Evolutionary conservation across 2,329 filamentous ascomycete genomes (phyloP).

Genomic region (Alternaria longipes): DNA sequence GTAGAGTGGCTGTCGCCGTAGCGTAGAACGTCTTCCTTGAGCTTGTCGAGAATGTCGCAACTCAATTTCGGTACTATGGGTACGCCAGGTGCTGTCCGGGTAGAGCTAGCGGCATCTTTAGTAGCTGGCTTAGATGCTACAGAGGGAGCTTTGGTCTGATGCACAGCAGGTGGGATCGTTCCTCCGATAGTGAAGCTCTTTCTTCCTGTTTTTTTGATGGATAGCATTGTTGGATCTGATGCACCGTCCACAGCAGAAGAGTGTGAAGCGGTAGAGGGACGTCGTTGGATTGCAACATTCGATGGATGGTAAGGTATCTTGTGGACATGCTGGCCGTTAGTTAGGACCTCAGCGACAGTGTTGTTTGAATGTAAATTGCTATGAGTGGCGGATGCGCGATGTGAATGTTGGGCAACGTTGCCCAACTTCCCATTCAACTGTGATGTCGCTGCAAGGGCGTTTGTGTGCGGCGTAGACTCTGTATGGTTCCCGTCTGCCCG

Average conservation of each 20-base stretch:
- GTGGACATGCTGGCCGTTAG: slow-evolving; percentile 41
- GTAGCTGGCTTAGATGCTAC: background rate
- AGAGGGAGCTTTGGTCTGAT: background rate
- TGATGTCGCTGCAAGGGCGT: slow-evolving; percentile 18
- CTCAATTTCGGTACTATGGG: slow-evolving; percentile 36
- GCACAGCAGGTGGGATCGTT: background rate
- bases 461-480: slow-evolving; percentile 11
- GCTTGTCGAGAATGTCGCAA: slow-evolving; percentile 39
- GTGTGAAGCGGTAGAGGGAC: slow-evolving; percentile 3
- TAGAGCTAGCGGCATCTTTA: background rate
- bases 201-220: slow-evolving; percentile 28
- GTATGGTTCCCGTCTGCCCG: background rate
- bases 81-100: slow-evolving; percentile 14
- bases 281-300: slow-evolving; percentile 12
- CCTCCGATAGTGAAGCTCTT: slow-evolving; percentile 32
- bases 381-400: slow-evolving; percentile 4
- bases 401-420: slow-evolving; percentile 23
- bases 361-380: slow-evolving; percentile 18
- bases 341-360: slow-evolving; percentile 22
- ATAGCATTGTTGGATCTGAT: slow-evolving; percentile 15
- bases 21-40: slow-evolving; percentile 38
- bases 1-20: slow-evolving; percentile 20
- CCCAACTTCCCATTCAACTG: slow-evolving; percentile 13
- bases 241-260: slow-evolving; percentile 19
- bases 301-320: slow-evolving; percentile 38